Conservation (phyloP, 2,329 filamentous ascomycete species). For the Penicillium occitanis region DNA sequence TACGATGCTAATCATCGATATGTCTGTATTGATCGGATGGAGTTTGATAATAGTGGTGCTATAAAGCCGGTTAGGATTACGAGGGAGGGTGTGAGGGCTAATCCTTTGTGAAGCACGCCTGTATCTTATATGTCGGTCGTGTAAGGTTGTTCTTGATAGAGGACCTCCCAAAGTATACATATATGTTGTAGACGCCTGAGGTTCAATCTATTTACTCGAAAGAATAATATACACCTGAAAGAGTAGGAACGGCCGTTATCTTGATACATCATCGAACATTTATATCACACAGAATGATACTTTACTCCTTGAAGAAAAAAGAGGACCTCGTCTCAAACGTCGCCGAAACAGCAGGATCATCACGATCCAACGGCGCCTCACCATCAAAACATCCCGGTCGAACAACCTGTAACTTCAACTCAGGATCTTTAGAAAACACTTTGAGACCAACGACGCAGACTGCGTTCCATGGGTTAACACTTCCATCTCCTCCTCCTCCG, state of each 20-base stretch:
- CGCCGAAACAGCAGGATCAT: constrained; percentile 19
- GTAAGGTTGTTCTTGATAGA: neutral
- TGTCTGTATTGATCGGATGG: constrained; percentile 51
- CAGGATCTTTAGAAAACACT: constrained; percentile 56
- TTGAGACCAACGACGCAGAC: constrained; percentile 60
- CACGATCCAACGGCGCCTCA: constrained; percentile 42
- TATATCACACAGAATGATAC: neutral
- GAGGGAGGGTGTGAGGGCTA: constrained; percentile 29
- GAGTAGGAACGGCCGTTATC: neutral
- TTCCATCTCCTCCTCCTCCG: constrained; percentile 25
- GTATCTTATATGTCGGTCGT: neutral
- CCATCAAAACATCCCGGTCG: constrained; percentile 42
- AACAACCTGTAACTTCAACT: constrained; percentile 55
- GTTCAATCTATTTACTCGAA: neutral
- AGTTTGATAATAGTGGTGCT: constrained; percentile 46
- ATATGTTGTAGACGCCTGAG: neutral
- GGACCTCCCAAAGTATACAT: neutral
- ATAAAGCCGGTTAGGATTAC: constrained; percentile 43
- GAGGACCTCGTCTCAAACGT: constrained; percentile 19
- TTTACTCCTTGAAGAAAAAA: neutral
- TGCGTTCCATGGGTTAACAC: constrained; percentile 57
- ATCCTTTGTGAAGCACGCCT: constrained; percentile 4
- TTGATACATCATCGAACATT: neutral
- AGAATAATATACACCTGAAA: neutral
- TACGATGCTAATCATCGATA: constrained; percentile 49